Evolutionary conservation across 2,329 filamentous ascomycete species (phyloP).

Genomic region (Colletotrichum shisoi): DNA sequence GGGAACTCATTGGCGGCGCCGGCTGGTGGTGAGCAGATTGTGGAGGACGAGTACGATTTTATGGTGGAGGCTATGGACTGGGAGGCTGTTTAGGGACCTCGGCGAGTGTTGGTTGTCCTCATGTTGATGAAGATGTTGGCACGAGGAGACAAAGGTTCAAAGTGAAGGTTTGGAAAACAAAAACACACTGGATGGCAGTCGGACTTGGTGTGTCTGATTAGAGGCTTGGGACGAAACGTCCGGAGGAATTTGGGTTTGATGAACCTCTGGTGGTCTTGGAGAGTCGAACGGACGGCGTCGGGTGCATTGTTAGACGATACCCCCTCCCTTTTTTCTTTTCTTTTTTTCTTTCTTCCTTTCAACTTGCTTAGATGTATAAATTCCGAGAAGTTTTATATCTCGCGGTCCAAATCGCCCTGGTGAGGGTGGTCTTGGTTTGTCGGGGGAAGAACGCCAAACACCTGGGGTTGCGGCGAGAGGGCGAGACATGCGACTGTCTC

Average conservation of each 20-base stretch:
- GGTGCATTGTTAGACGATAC: conserved; percentile 35
- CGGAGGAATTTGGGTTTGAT: not conserved
- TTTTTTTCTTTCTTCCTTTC: too few species aligned
- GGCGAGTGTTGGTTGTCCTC: not conserved
- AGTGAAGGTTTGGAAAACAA: too few species aligned
- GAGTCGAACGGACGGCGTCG: not conserved
- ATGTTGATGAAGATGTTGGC: not conserved
- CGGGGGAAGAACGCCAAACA: too few species aligned
- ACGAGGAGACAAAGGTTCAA: not conserved
- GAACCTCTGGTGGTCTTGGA: not conserved
- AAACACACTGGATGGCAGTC: not conserved
- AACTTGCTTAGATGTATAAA: conserved; percentile 1
- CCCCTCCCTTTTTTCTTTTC: not conserved
- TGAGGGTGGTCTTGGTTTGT: too few species aligned
- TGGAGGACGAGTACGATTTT: conserved; percentile 61
- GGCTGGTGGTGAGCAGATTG: conserved; percentile 39
- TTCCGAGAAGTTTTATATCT: not conserved
- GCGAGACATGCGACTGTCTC: too few species aligned
- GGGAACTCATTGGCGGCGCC: not conserved
- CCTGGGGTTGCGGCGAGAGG: too few species aligned
- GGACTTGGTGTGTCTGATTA: too few species aligned
- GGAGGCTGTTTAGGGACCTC: conserved; percentile 50
- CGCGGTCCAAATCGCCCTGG: not conserved
- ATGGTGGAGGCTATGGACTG: conserved; percentile 69
- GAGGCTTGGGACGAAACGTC: not conserved